Percentiles rank a stretch among this genome's conserved stretches.
These are phyloP conservation scores for Pleurotus giganteus DNA, from an alignment of 768 basidiomycete species.

Conservation along the genomic window DNA sequence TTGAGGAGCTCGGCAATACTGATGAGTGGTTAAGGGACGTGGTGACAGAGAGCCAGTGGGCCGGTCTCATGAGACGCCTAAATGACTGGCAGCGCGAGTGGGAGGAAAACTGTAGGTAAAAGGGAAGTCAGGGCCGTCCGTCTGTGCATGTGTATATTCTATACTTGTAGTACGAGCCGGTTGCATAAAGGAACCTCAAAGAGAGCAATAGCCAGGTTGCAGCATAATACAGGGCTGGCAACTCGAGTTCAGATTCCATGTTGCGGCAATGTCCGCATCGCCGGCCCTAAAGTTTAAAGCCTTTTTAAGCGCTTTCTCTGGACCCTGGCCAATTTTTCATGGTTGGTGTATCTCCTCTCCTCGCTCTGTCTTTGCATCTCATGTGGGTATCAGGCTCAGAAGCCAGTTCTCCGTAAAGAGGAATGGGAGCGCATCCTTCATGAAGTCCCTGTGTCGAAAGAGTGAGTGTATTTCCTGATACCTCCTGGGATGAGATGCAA, in stretches of 20 bases:
- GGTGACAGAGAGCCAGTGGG: conserved; percentile 51
- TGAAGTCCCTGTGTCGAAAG: conserved; percentile 81
- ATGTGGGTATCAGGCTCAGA: conserved; percentile 37
- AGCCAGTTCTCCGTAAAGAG: conserved; percentile 63
- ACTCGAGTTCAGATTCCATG: too few species aligned
- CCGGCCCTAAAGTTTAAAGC: conserved; percentile 14
- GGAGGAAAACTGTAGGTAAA: conserved; percentile 31
- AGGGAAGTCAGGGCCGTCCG: too few species aligned
- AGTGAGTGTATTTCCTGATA: conserved; percentile 58
- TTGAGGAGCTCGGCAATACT: conserved; percentile 37
- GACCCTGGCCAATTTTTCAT: neutral
- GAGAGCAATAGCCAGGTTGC: too few species aligned
- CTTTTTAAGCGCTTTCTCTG: neutral
- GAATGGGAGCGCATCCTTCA: conserved; percentile 87
- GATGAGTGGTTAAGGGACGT: conserved; percentile 47
- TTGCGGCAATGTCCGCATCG: neutral
- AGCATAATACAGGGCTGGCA: too few species aligned
- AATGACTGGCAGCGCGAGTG: conserved; percentile 52
- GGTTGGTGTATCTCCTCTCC: conserved; percentile 9
- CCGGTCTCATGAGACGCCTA: conserved; percentile 42
- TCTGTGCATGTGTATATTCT: too few species aligned
- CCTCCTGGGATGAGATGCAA: conserved; percentile 59
- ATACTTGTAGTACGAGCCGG: neutral
- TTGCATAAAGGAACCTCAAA: too few species aligned
- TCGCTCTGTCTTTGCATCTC: neutral